Conservation (phyloP, 129 eudicot species). For the carrot (Daucus carota) region DNA sequence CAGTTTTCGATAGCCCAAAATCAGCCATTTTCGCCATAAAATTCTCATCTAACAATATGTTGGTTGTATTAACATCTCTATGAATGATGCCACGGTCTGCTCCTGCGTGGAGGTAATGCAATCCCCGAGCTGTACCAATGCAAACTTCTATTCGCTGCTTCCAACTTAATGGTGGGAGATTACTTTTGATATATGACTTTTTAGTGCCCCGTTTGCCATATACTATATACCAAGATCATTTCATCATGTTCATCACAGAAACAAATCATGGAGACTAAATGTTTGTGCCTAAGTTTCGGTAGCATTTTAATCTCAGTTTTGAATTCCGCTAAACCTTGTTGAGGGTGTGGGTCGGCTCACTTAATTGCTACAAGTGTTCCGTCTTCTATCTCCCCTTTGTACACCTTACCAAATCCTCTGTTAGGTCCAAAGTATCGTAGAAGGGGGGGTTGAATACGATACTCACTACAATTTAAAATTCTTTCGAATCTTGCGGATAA, state of each 20-base stretch:
- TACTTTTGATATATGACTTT: conserved; percentile 55
- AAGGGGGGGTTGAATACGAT: too few relatives aligned
- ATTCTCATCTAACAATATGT: too few relatives aligned
- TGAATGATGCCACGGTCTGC: too few relatives aligned
- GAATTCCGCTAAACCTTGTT: conserved; percentile 63
- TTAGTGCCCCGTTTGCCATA: conserved; percentile 65
- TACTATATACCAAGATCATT: conserved; percentile 69
- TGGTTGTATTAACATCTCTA: too few relatives aligned
- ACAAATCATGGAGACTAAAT: conserved; percentile 62
- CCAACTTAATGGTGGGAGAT: conserved; percentile 46
- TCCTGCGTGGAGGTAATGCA: too few relatives aligned
- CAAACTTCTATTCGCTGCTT: too few relatives aligned
- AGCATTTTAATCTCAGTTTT: conserved; percentile 68
- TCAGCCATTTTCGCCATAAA: conserved; percentile 69
- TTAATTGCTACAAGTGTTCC: conserved; percentile 48
- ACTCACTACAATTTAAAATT: too few relatives aligned
- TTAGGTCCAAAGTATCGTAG: too few relatives aligned
- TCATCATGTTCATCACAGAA: conserved; percentile 64
- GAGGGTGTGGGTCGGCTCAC: conserved; percentile 64
- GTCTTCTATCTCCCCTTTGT: conserved; percentile 55
- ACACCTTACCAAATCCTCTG: too few relatives aligned
- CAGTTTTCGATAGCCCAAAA: conserved; percentile 73
- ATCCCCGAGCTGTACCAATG: too few relatives aligned
- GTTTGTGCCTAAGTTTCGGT: conserved; percentile 64
- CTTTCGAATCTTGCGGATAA: too few relatives aligned